Evolutionary conservation across 2,329 filamentous ascomycete genomes (phyloP), one percentile per base, ranked within the genome.

Genomic region (Beauveria medogensis): DNA sequence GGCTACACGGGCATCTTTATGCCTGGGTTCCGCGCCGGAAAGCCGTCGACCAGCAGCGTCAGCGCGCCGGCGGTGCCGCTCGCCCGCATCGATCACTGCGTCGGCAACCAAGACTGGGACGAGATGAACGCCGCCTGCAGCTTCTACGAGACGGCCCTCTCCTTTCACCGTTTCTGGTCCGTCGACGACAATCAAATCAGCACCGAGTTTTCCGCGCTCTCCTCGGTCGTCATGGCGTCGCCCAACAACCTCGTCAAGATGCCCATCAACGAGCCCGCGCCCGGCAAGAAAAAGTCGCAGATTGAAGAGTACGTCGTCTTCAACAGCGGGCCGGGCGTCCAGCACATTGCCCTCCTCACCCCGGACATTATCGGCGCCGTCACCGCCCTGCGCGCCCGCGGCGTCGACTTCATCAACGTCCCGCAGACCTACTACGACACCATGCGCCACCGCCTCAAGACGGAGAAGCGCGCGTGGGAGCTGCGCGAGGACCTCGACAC

Each of bases 91-190:
- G 93, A 97, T 77, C 93, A 97, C 81, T 97, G 93, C 75, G 93
- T 97, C 67, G 93, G 93, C 66, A 97, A 97, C 80, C 92, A 97
- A 79, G 89, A 91, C 75, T 97, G 93, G 93, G 82, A 92, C 74
- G 87, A 92, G 74, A 96, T 97, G 85, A 78, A 79, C 63, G 79
- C 79, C 14, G 84, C 83, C 41, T 86, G 83, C 71, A 80, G 76
- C 61, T 86, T 90, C 74, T 97, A 97, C 78, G 92, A 97, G 78
- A 84, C 87, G 64, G 90, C 88, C 64, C 88, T 97, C 30, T 89
- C 88, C 59, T 97, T 97, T 83, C 92, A 96, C 79, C 90, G 92
- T 66, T 97, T 97, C 86, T 97, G 93, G 93, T 91, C 87, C 59
- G 92, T 97, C 62, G 93, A 97, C 74, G 93, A 97, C 80, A 89